phyloP scores from a whole-genome alignment of 345 rosid genomes.

The Physaria fendleri region DNA sequence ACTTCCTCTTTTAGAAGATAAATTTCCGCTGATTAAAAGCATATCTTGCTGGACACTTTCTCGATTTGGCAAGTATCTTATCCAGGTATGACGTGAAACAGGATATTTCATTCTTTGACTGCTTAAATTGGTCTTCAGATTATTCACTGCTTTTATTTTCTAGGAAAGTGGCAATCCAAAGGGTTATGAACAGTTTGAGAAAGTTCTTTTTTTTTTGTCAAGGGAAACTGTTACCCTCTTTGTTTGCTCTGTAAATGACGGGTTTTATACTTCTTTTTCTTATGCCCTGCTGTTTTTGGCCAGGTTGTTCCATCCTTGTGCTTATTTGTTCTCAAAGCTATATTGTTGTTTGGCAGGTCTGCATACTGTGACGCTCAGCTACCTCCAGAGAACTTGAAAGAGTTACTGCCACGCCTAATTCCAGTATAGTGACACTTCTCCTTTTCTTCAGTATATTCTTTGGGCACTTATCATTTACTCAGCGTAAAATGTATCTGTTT shows the following conservation, averaged over 20 bases:
- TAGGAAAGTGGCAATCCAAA: constrained; percentile 66
- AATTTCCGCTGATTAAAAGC: constrained; percentile 87
- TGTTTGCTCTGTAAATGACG: neutral
- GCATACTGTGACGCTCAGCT: constrained; percentile 83
- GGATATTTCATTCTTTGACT: neutral
- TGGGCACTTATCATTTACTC: neutral
- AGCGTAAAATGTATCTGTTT: constrained; percentile 18
- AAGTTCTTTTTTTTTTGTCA: too few relatives aligned
- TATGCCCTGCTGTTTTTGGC: neutral
- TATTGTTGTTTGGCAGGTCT: constrained; percentile 55
- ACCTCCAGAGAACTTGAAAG: constrained; percentile 70
- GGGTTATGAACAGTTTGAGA: constrained; percentile 80
- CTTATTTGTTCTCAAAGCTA: constrained; percentile 4
- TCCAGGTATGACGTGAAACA: constrained; percentile 56
- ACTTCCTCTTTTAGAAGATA: constrained; percentile 88
- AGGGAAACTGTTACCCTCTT: constrained; percentile 41
- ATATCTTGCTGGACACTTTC: constrained; percentile 98
- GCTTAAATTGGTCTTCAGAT: constrained; percentile 7
- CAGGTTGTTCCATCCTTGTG: neutral
- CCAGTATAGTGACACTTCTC: constrained; percentile 45
- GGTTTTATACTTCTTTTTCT: neutral
- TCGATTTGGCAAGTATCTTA: constrained; percentile 90
- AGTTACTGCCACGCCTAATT: constrained; percentile 71
- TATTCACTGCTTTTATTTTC: constrained; percentile 6
- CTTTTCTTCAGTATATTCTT: constrained; percentile 2